phyloP scores from a whole-genome alignment of 495 filamentous ascomycete species.

The Hyaloscypha finlandica region DNA sequence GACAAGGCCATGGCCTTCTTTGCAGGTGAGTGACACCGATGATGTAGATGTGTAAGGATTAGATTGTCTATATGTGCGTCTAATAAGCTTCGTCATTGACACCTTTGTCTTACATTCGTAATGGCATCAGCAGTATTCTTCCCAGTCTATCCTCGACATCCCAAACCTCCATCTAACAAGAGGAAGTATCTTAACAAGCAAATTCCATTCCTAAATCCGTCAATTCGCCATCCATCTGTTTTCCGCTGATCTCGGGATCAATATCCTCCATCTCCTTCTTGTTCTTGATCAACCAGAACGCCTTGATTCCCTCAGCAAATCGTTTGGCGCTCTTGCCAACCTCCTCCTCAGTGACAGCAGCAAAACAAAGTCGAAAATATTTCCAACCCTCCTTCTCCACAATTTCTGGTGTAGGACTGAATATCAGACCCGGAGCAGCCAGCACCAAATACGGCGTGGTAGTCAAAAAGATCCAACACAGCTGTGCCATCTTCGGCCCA shows the following conservation, averaged over 20 bases:
- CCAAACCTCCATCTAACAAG: background rate
- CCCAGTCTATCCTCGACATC: background rate
- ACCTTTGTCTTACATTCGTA: background rate
- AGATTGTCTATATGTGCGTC: background rate
- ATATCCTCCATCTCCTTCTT: conserved; percentile 60
- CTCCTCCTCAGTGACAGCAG: conserved; percentile 71
- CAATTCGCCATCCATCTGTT: conserved; percentile 16
- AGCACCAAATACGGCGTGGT: conserved; percentile 67
- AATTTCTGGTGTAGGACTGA: conserved; percentile 63
- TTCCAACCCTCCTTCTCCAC: conserved; percentile 55
- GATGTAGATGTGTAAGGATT: background rate
- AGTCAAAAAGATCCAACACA: conserved; percentile 75
- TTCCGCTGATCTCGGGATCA: conserved; percentile 4
- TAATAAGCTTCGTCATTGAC: background rate
- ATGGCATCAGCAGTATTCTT: background rate
- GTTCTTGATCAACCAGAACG: conserved; percentile 74
- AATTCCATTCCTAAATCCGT: conserved; percentile 27
- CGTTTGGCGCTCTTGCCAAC: conserved; percentile 58
- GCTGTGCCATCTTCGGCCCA: conserved; percentile 50
- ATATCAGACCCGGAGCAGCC: conserved; percentile 68
- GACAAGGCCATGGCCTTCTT: background rate
- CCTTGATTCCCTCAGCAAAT: conserved; percentile 66
- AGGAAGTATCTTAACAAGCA: conserved; percentile 24
- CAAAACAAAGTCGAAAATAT: conserved; percentile 82
- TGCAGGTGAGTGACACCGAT: background rate